Conservation (phyloP, 257 asterid genomes). For the Lantana camara region DNA sequence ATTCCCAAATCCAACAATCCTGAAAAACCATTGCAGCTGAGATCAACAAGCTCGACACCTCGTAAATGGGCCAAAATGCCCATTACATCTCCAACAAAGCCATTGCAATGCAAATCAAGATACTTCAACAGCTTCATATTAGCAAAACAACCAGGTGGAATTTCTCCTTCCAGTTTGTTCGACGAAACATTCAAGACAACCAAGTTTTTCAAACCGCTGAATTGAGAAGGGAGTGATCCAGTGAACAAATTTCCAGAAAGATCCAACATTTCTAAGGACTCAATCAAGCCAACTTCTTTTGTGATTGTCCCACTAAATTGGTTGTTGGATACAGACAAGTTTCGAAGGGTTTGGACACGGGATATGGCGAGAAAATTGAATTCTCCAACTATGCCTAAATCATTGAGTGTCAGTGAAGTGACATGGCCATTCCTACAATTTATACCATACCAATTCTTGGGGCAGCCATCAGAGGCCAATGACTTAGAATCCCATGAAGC, state of each 20-base stretch:
- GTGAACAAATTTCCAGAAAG: conserved; percentile 58
- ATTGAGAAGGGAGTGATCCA: conserved; percentile 54
- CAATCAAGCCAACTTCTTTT: conserved; percentile 49
- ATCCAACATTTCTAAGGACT: conserved; percentile 53
- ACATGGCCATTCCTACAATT: conserved; percentile 59
- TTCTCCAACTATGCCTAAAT: conserved; percentile 59
- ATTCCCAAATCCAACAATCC: conserved; percentile 68
- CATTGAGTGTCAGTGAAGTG: conserved; percentile 57
- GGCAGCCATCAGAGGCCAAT: conserved; percentile 69
- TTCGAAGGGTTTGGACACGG: conserved; percentile 56
- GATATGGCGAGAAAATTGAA: conserved; percentile 58
- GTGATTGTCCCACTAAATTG: conserved; percentile 58
- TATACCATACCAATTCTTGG: conserved; percentile 71
- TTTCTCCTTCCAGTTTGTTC: conserved; percentile 49
- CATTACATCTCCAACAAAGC: conserved; percentile 65
- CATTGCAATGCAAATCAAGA: conserved; percentile 70
- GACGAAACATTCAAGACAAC: conserved; percentile 48
- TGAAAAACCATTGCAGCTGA: conserved; percentile 66
- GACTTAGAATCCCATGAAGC: conserved; percentile 85
- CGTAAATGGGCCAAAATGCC: conserved; percentile 55
- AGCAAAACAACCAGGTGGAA: conserved; percentile 56
- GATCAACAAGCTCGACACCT: conserved; percentile 53
- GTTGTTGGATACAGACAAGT: conserved; percentile 63
- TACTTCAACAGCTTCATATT: conserved; percentile 50
- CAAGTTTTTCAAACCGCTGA: conserved; percentile 44